Evolutionary conservation across 768 basidiomycete genomes (phyloP), one percentile per base, ranked within the genome.

Genomic region (Erythrobasidium yunnanense): DNA sequence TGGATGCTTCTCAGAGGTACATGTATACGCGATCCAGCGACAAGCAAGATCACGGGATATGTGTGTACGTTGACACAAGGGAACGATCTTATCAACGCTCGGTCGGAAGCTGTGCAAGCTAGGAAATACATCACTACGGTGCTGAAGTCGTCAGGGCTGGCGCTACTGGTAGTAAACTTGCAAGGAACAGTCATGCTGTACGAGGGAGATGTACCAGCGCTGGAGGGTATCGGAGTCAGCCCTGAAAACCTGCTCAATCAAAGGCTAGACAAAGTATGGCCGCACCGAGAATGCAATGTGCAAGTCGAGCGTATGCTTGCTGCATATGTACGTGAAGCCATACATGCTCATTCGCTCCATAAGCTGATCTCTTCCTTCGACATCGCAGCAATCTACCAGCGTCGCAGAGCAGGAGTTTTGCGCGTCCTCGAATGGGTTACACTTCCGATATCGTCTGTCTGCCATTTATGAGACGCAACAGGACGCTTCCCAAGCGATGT

Each of bases 81-180:
- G 46, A 46, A 63, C n/a, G 60, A 63, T 15, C 60, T 63, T 18
- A 63, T 63, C 2, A 35, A 63, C 23, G 60, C 60, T 15, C 60
- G 49, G 23, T 49, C 49, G 32, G 30, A 51, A 51, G 60, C 60
- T 3, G 47, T 63, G 2, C 60, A 63, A 23, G 49, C 46, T 23
- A 46, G 49, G 32, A 46, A 63, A 18, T 63, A 63, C 52, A 51
- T 63, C 30, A 34, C 46, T 20, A 63, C 60, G 5, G 60, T 63
- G 2, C 22, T 63, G 23, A 7, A 51, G 33, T 29, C 60, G 27
- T 49, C 60, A n/a, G 45, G 32, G 18, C 32, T 63, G 4, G 49
- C 60, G 11, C 60, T 63, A 5, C 32, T 63, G 32, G 60, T 63
- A 8, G 46, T 63, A 11, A 49, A 63, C 30, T 17, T 33, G 6